These are phyloP conservation scores for Monascus ruber DNA, from an alignment of 2,329 filamentous ascomycete genomes.

Conservation along the genomic window DNA sequence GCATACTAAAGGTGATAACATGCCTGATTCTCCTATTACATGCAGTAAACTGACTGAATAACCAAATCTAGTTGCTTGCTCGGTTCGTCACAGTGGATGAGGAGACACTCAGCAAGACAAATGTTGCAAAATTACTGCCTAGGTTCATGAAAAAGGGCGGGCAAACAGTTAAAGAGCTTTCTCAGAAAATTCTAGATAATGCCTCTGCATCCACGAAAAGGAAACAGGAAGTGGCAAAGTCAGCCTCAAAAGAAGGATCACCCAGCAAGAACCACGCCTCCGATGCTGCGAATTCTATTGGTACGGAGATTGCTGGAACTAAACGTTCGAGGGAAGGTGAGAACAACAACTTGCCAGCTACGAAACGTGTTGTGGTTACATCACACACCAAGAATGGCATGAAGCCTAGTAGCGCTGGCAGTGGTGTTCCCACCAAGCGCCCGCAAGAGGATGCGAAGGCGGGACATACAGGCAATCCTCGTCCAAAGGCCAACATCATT, in stretches of 20 bases:
- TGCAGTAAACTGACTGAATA: slow-evolving; percentile 12
- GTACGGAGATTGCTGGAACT: slow-evolving; percentile 17
- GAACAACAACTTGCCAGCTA: slow-evolving; percentile 19
- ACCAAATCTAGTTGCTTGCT: slow-evolving; percentile 36
- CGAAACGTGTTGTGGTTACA: slow-evolving; percentile 28
- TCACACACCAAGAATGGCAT: slow-evolving; percentile 22
- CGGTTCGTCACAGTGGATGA: slow-evolving; percentile 47
- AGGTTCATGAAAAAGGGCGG: slow-evolving; percentile 49
- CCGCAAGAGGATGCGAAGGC: slow-evolving; percentile 21
- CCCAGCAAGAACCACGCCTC: slow-evolving; percentile 12
- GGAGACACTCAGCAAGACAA: slow-evolving; percentile 48
- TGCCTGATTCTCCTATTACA: not conserved
- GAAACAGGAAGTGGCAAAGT: slow-evolving; percentile 27
- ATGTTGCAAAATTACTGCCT: slow-evolving; percentile 46
- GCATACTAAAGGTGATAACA: slow-evolving; percentile 34
- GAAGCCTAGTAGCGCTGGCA: slow-evolving; percentile 9
- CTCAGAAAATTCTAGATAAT: slow-evolving; percentile 44
- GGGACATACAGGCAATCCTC: slow-evolving; percentile 12
- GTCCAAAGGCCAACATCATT: slow-evolving; percentile 28
- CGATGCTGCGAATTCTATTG: slow-evolving; percentile 7
- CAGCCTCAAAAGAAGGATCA: slow-evolving; percentile 25
- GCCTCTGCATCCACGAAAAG: slow-evolving; percentile 34
- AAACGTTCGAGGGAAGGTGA: slow-evolving; percentile 32
- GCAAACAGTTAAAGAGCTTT: slow-evolving; percentile 43
- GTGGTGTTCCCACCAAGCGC: slow-evolving; percentile 18